Evolutionary conservation across 306 rosid species (phyloP), one percentile per base, ranked within the genome.

Genomic region (Cucurbita moschata): DNA sequence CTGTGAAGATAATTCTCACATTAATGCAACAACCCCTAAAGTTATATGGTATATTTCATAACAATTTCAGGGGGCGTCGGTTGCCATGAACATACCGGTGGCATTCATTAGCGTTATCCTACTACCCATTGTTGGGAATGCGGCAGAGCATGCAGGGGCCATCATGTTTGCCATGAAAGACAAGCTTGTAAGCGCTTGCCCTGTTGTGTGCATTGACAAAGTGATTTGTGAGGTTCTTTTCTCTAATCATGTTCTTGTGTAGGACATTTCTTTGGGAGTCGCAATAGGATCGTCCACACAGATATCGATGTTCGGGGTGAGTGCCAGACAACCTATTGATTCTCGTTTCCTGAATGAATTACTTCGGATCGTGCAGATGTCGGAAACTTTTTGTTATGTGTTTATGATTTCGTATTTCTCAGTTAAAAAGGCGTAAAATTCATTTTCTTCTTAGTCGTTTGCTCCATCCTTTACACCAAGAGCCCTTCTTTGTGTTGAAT

Each of bases 261-360:
- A 92, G 97, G 97, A 92, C 77, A 84, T 92, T 56, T 83, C 97
- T 68, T 72, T 92, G 79, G 97, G 91, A 78, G 90, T 92, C 72
- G 95, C 97, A 23, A 89, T 92, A 66, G 97, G 97, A 60, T 88
- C 97, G 30, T 88, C 97, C 40, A 92, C 96, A 4, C 97, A 89
- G 72, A 92, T 92, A 74, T 83, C 96, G 0, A 86, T 89, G 92
- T 88, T 92, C 68, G 89, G 86, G 86, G 97, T 92, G 73, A 80
- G 95, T 77, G 9, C 52, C 10, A 18, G 50, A 42, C 53, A 58
- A 16, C n/a, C 1, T 57, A 15, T n/a, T n/a, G 43, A 55, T 61
- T 60, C 4, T 26, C 7, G 59, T 63, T 69, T 69, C 43, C 44
- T 69, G 21, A 49, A 49, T 69, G 14, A 49, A 16, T 13, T 30